phyloP scores from a whole-genome alignment of 2,329 filamentous ascomycete species.

The Colletotrichum cuscutae region DNA sequence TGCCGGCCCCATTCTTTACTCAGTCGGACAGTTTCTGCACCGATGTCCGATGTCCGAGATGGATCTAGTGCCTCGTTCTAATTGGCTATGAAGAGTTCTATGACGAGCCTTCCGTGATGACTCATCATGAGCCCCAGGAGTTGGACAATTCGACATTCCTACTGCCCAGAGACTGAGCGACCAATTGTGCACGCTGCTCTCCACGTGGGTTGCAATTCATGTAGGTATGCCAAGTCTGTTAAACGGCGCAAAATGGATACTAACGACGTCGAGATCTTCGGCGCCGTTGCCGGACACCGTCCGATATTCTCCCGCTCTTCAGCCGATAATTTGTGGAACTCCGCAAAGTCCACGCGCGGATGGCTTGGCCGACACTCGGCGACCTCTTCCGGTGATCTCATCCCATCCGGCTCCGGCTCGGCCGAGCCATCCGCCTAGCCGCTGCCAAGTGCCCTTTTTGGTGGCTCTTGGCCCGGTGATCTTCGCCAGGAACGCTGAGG shows the following conservation, averaged over 20 bases:
- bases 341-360: neutral
- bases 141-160: neutral
- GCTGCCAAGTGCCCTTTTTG: neutral
- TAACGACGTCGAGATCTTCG: neutral
- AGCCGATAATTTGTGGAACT: constrained; percentile 12
- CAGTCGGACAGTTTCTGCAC: constrained; percentile 40
- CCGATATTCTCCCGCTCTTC: constrained; percentile 22
- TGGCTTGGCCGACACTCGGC: constrained; percentile 19
- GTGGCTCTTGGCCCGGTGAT: neutral
- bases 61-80: neutral
- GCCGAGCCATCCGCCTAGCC: neutral
- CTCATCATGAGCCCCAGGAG: neutral
- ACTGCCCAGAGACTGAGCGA: neutral
- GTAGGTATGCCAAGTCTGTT: constrained; percentile 4
- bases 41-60: constrained; percentile 39
- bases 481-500: neutral
- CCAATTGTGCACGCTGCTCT: neutral
- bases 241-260: neutral
- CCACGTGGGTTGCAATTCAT: neutral
- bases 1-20: neutral
- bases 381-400: neutral
- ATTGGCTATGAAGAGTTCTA: constrained; percentile 1
- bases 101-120: constrained; percentile 17
- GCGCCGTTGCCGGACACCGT: neutral
- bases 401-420: constrained; percentile 10